Evolutionary conservation across 163 green algal genomes (phyloP).

Genomic region (Chlamydomonas reinhardtii): DNA sequence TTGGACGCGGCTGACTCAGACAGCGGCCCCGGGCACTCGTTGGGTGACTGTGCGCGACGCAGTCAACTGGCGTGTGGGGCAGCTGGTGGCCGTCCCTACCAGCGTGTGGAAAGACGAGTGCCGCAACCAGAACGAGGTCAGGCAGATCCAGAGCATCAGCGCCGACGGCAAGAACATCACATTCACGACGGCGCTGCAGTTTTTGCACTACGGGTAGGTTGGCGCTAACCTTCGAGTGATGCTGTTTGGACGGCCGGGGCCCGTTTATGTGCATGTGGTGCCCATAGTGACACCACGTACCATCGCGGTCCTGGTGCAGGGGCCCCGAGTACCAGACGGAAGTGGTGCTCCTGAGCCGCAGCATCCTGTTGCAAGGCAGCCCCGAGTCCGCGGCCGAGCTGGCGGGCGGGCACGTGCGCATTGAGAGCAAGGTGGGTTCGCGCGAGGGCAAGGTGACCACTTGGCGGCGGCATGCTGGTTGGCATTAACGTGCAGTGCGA

Average conservation of each 20-base stretch:
- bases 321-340: constrained; percentile 59
- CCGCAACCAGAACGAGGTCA: constrained; percentile 50
- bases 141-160: neutral
- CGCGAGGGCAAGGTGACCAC: neutral
- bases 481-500: no score
- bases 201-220: neutral
- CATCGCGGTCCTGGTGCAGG: no score
- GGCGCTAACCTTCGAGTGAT: no score
- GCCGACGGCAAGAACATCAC: neutral
- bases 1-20: constrained; percentile 62
- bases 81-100: constrained; percentile 62
- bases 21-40: neutral
- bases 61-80: constrained; percentile 60
- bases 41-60: constrained; percentile 43
- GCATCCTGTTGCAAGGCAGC: constrained; percentile 54
- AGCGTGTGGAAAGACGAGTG: constrained; percentile 65
- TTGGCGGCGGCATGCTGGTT: no score
- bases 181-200: neutral
- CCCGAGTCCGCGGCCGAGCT: neutral
- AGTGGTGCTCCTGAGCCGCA: constrained; percentile 65
- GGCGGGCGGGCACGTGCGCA: constrained; percentile 51
- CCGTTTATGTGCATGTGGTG: no score
- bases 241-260: no score
- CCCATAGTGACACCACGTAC: no score
- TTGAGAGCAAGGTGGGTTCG: constrained; percentile 40